A percentile compares a stretch with the other conserved stretches of the same genome.
phyloP scores from a whole-genome alignment of 1,139 yeast species.

The Lodderomyces elongisporus region DNA sequence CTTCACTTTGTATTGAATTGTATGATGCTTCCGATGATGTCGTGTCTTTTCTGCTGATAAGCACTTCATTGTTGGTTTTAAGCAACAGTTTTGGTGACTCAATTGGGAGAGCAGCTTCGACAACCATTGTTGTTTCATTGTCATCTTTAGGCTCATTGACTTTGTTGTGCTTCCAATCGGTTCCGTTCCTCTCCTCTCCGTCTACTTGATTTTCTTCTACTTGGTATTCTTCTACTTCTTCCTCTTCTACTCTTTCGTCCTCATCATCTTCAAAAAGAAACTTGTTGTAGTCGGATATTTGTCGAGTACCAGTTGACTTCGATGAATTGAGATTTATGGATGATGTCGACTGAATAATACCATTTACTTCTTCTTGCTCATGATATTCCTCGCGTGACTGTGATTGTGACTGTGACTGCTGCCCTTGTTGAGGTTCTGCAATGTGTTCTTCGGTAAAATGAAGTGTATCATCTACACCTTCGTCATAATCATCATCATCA shows the following conservation, averaged over 20 bases:
- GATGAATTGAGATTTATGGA: constrained; percentile 2
- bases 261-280: constrained; percentile 27
- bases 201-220: constrained; percentile 4
- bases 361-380: background rate
- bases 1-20: constrained; percentile 37
- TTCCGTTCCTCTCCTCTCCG: constrained; percentile 2
- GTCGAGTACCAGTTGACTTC: constrained; percentile 13
- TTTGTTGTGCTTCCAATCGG: background rate
- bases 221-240: constrained; percentile 5
- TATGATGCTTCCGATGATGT: constrained; percentile 26
- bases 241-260: constrained; percentile 11
- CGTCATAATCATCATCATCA: background rate
- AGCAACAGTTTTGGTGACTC: constrained; percentile 15
- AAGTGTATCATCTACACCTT: background rate
- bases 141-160: background rate
- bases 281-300: constrained; percentile 33
- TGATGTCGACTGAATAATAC: constrained; percentile 1
- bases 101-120: constrained; percentile 3
- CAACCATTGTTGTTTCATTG: constrained; percentile 5
- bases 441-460: too few relatives aligned
- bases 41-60: constrained; percentile 26
- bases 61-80: constrained; percentile 12
- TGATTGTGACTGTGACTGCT: too few relatives aligned
- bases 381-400: background rate
- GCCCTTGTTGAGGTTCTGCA: too few relatives aligned